Evolutionary conservation across 2,329 filamentous ascomycete species (phyloP).

Genomic region (Byssochlamys sp.): DNA sequence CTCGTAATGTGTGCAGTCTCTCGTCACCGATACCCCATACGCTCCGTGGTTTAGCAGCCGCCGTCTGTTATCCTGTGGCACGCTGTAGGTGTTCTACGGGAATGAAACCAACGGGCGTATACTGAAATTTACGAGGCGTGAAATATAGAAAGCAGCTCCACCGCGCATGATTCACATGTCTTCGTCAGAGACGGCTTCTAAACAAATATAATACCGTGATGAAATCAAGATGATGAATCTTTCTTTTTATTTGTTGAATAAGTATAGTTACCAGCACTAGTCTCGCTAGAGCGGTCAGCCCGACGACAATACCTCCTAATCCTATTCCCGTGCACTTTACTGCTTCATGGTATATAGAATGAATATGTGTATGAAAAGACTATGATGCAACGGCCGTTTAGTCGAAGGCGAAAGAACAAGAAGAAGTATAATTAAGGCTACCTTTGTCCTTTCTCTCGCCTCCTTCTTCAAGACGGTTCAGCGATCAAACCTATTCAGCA

Average conservation of each 20-base stretch:
- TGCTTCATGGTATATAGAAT: neutral
- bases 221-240: neutral
- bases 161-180: no score
- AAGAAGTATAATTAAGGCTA: neutral
- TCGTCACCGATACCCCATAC: no score
- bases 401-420: neutral
- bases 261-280: neutral
- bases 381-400: neutral
- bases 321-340: neutral
- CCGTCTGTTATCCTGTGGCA: no score
- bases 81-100: no score
- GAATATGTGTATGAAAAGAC: neutral
- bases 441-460: neutral
- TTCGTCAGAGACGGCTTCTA: no score
- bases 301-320: neutral
- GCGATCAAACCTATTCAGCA: slow-evolving; percentile 74
- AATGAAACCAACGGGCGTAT: no score
- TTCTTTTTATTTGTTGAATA: neutral
- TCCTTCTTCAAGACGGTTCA: slow-evolving; percentile 6
- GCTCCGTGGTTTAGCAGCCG: no score
- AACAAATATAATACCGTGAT: neutral
- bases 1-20: no score
- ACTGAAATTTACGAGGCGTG: no score
- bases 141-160: no score
- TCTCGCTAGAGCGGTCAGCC: neutral